Evolutionary conservation across 257 asterid species (phyloP), one percentile per base, ranked within the genome.

Genomic region (Thymus quinquecostatus): DNA sequence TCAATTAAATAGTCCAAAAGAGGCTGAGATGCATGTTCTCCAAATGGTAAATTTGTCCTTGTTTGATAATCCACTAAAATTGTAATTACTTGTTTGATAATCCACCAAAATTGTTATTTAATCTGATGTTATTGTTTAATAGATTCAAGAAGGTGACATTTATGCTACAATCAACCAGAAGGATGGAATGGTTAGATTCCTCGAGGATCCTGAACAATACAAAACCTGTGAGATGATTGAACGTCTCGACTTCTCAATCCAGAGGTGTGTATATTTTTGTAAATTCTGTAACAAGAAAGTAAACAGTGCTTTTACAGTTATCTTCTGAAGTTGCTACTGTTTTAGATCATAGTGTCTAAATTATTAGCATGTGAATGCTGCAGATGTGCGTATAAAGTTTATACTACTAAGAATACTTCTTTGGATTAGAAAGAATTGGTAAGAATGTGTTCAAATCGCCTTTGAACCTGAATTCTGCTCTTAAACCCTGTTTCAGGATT

Each of bases 121-220:
- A 40, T 58, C 63, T 7, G 36, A 45, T 68, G 14, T 62, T 12
- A 33, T 61, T 48, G 12, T 27, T 55, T 29, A 61, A 28, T 79
- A 95, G 99, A 95, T 95, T 80, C 95, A 95, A 81, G 95, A 82
- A 78, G 98, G 99, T 27, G 97, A 95, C 50, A 95, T 95, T 75
- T 85, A 79, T 89, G 99, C 99, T 36, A 84, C 90, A 32, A 95
- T 95, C 76, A 95, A 95, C 84, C 99, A 92, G 85, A 95, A 95
- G 84, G 99, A 95, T 74, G 99, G 99, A 68, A 95, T 95, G 99
- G 99, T 95, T 79, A 86, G 99, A 78, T 95, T 95, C 86, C 85
- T 95, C 45, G 99, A 95, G 86, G 99, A 95, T 69, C 98, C 98
- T 1, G 99, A 95, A 81, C 98, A 92, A 68, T 92, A 95, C 76